Base-by-base conservation (phyloP, 495 filamentous ascomycete genomes). In the Ramalina intermedia region DNA sequence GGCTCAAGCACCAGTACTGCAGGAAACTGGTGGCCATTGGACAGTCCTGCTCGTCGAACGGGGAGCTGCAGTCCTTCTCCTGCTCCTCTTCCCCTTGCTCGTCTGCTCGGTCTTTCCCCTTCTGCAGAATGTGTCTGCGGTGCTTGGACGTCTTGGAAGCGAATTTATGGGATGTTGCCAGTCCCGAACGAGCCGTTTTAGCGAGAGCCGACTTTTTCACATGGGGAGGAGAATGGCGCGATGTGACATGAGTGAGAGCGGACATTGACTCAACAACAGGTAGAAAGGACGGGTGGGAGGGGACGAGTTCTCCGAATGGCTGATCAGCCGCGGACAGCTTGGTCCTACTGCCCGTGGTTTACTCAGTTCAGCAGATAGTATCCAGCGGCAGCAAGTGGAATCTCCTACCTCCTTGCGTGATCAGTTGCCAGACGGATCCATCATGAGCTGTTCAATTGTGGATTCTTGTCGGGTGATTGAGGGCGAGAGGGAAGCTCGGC, bases 11-110 rank as follows among this genome's bases (percentile, higher is more conserved):
- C 79, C 79, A 83, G 61, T 74, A 83, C 52, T 81, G 78, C 50
- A 79, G 59, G 46, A 83, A 82, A 58, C 75, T 80, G 43, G 73
- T 66, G 20, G 74, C 72, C 72, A 81, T 81, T 35, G 56, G 56
- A 56, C 77, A 73, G 55, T 78, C 71, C 46, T 72, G 66, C 37
- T 65, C 61, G n/a, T 51, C 47, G 20, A 47, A 23, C 27, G 46
- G 9, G 18, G 47, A 46, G 4, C 44, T 50, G 11, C 52, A 48
- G 18, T 50, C 46, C 23, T 54, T 40, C 17, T 52, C 40, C 9
- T 56, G 44, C 9, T 46, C 43, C 29, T 35, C 43, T 7, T 12
- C 36, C 29, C 39, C 20, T 33, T 55, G 43, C 36, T 27, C 26
- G n/a, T 21, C 14, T 37, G 37, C 37, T 13, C 44, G 44, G 6